phyloP scores from a whole-genome alignment of 2,329 filamentous ascomycete species.

The Xylaria sp. region DNA sequence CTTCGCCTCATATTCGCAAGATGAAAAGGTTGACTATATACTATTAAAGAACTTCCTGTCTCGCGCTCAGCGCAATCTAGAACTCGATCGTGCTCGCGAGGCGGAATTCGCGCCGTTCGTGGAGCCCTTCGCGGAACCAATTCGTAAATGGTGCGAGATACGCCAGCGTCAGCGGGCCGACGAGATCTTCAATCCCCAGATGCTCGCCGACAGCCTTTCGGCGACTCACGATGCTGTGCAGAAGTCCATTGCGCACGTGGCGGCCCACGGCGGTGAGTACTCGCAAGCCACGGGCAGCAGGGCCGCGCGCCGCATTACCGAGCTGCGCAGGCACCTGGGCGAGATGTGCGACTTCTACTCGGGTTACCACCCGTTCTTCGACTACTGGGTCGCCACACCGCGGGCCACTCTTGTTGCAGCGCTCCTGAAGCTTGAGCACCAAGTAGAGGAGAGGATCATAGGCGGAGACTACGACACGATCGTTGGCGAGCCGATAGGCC shows the following conservation, averaged over 20 bases:
- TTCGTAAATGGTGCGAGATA: conserved; percentile 54
- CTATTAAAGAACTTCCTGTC: conserved; percentile 55
- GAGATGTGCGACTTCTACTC: conserved; percentile 59
- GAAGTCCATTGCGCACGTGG: conserved; percentile 44
- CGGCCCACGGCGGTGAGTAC: conserved; percentile 41
- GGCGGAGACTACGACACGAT: conserved; percentile 56
- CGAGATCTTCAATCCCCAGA: conserved; percentile 50
- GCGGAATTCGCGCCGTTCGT: conserved; percentile 48
- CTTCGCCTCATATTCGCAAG: conserved; percentile 48
- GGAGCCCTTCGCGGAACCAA: conserved; percentile 48
- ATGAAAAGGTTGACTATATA: conserved; percentile 55
- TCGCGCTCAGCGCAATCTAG: conserved; percentile 45
- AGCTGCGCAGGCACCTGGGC: conserved; percentile 48
- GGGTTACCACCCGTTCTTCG: conserved; percentile 61
- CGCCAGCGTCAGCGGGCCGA: conserved; percentile 49
- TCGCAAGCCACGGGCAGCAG: conserved; percentile 53
- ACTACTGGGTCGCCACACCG: conserved; percentile 60
- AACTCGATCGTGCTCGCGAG: conserved; percentile 47
- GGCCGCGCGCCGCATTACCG: conserved; percentile 49
- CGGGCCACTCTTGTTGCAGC: conserved; percentile 48
- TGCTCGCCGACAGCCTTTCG: conserved; percentile 50
- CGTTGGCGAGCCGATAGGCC: conserved; percentile 62
- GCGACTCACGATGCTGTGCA: conserved; percentile 43
- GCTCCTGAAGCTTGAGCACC: conserved; percentile 45
- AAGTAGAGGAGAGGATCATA: conserved; percentile 48